Conservation (phyloP, 176 grass and related monocot species). For the Eremochloa ophiuroides region DNA sequence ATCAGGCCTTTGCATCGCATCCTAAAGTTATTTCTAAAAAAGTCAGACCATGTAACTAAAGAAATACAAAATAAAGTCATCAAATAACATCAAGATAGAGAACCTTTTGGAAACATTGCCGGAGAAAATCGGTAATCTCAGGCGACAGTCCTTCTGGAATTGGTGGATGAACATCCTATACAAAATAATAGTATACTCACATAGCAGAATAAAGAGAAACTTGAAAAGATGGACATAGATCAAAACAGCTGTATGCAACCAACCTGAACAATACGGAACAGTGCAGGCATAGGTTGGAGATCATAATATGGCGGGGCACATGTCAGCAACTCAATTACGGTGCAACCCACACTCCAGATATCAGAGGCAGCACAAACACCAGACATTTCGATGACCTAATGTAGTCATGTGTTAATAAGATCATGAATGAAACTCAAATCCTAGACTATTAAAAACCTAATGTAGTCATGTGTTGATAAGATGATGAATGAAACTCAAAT, state of each 20-base stretch:
- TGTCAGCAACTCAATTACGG: conserved; percentile 94
- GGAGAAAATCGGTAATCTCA: conserved; percentile 97
- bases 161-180: conserved; percentile 91
- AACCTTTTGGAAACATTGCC: conserved; percentile 96
- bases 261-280: conserved; percentile 99
- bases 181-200: conserved; percentile 11
- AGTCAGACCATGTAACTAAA: conserved; percentile 34
- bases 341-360: conserved; percentile 99
- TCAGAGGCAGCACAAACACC: conserved; percentile 97
- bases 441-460: conserved; percentile 38
- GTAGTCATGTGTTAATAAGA: not conserved
- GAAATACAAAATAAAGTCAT: not conserved
- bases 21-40: conserved; percentile 46
- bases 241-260: conserved; percentile 17
- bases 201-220: not conserved
- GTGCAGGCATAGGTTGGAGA: conserved; percentile 98
- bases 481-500: conserved; percentile 14
- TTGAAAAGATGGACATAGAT: not conserved
- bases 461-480: not conserved
- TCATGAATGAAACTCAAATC: conserved; percentile 15
- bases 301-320: conserved; percentile 98
- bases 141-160: conserved; percentile 94
- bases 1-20: conserved; percentile 96
- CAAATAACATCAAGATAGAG: conserved; percentile 4
- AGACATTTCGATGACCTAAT: conserved; percentile 97